Conservation (phyloP, 2,329 filamentous ascomycete species). For the Hirsutella thompsonii region DNA sequence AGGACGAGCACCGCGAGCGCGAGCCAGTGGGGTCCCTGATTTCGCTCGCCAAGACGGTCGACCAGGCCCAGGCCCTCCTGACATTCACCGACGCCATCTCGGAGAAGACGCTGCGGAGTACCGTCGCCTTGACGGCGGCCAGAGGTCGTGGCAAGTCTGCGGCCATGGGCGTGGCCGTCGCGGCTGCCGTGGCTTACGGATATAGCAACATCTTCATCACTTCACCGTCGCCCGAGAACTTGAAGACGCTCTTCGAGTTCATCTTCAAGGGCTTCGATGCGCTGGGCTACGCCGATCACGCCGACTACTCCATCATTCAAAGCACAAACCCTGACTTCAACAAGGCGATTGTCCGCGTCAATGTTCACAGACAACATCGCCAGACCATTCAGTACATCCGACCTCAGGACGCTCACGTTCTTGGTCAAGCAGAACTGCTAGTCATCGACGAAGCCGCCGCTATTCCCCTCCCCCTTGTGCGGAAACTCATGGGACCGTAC, state of each 20-base stretch:
- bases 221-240: conserved; percentile 90
- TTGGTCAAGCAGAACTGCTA: conserved; percentile 87
- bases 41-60: conserved; percentile 75
- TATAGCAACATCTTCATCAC: conserved; percentile 99
- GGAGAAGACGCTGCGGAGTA: conserved; percentile 89
- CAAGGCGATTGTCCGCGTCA: conserved; percentile 95
- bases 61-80: conserved; percentile 92
- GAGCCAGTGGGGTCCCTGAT: conserved; percentile 78
- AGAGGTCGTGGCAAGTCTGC: conserved; percentile 96
- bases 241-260: conserved; percentile 98
- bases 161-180: conserved; percentile 85
- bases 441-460: conserved; percentile 97
- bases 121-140: conserved; percentile 83
- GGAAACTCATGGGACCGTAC: conserved; percentile 92
- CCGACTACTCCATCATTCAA: conserved; percentile 96
- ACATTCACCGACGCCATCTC: conserved; percentile 94
- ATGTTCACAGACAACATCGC: conserved; percentile 85
- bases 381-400: conserved; percentile 99
- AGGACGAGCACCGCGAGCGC: conserved; percentile 74
- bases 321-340: conserved; percentile 98
- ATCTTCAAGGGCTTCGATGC: conserved; percentile 97
- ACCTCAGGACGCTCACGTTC: conserved; percentile 86
- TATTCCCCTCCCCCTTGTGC: conserved; percentile 83
- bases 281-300: conserved; percentile 83
- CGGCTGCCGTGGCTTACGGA: conserved; percentile 85